Base-by-base conservation (phyloP, 805 yeast species). In the Ogataea trehaloabstinens region DNA sequence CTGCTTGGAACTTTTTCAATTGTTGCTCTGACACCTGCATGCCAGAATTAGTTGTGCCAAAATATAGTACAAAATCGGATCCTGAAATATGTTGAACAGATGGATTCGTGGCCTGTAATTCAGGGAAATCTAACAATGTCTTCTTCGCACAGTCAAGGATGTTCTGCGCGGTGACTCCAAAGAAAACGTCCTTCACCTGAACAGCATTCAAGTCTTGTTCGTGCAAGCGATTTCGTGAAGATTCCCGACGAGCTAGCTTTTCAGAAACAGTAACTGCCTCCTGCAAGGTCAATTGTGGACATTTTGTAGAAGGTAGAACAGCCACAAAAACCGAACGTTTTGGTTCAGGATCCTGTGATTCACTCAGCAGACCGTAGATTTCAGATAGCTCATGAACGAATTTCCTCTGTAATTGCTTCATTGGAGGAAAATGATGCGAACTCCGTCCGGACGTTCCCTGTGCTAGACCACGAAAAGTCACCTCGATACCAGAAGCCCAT, bases 311-410 rank as follows among this genome's bases (percentile, higher is more conserved):
- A 10, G 49, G 41, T 5, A 57, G 53, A 31, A 68, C 58, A 35
- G 67, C 62, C n/a, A 88, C 69, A 46, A 75, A 80, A 0, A 88
- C 91, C 8, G 83, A 76, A 44, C 95, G 61, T 37, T 76, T 69
- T 0, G 96, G 96, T 48, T 87, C 96, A 2, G 75, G 76, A 58
- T 86, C 96, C 45, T 85, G 93, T 2, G 90, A 76, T 51, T 85
- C 89, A 0, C 83, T 68, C 49, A 74, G 79, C 10, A 87, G 51
- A 10, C 71, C 66, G 56, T 67, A 87, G 0, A 77, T 61, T 19
- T 69, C 75, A 0, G 89, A 82, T 28, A 89, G 53, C 36, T 78
- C 79, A 53, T 81, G 91, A 19, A 89, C 62, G 53, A 88, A 87
- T 44, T 67, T 67, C 33, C 96, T 67, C 57, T 85, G 91, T 4